Percentiles rank a stretch among this genome's conserved stretches.
Conservation (phyloP, 169 alveolate genomes). For the Cryptosporidium ryanae region DNA sequence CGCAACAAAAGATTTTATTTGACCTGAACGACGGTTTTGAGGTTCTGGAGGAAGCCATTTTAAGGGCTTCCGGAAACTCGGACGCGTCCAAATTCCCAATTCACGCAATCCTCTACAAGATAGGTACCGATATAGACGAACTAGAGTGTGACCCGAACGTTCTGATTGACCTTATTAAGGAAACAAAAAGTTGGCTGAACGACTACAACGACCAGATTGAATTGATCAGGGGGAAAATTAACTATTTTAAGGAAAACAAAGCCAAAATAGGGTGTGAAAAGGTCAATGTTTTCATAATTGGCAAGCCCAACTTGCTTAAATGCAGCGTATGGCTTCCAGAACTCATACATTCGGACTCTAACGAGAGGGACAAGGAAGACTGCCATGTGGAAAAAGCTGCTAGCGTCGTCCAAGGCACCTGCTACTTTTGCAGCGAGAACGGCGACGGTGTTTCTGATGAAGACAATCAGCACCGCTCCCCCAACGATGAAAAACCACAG, state of each 20-base stretch:
- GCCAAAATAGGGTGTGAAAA: not conserved
- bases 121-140: slow-evolving; percentile 35
- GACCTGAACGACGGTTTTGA: not conserved
- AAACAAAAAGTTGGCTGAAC: slow-evolving; percentile 18
- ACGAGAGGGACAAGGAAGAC: not conserved
- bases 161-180: slow-evolving; percentile 15
- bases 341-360: not conserved
- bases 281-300: slow-evolving; percentile 1
- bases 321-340: slow-evolving; percentile 67
- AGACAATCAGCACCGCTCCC: not conserved
- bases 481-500: not conserved
- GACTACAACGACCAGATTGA: slow-evolving; percentile 20
- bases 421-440: not conserved
- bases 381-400: not conserved
- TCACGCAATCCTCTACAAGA: slow-evolving; percentile 13
- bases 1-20: slow-evolving; percentile 1
- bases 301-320: slow-evolving; percentile 35
- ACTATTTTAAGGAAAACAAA: not conserved
- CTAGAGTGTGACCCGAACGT: slow-evolving; percentile 21
- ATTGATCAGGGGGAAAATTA: slow-evolving; percentile 1
- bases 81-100: slow-evolving; percentile 49
- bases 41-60: slow-evolving; percentile 13
- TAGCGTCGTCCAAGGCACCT: not conserved
- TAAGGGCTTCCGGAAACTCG: slow-evolving; percentile 4
- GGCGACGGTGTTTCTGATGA: not conserved